Evolutionary conservation across 2,329 filamentous ascomycete genomes (phyloP), one percentile per base, ranked within the genome.

Genomic region (Colletotrichum agaves): DNA sequence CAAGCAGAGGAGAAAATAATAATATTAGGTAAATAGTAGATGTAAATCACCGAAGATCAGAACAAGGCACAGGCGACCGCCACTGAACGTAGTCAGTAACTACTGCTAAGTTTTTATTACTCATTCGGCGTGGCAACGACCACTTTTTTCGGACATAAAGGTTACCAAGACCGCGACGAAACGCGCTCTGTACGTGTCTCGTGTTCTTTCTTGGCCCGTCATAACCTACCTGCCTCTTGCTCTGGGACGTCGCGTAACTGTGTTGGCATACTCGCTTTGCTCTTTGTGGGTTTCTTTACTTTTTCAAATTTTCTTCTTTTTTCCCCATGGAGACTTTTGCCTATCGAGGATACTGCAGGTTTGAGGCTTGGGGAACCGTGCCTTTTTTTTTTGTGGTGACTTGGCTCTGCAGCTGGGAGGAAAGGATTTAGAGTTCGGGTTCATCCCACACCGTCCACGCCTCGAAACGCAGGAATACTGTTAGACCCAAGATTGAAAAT

Each of bases 381-480:
- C n/a, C 11, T 47, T 47, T 27, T 44, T 37, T 23, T n/a, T 61
- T 41, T 19, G 33, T 61, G n/a, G n/a, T n/a, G n/a, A n/a, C n/a
- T n/a, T n/a, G n/a, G n/a, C 15, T 35, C 12, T 31, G 19, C 31
- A 47, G 27, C 27, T 27, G 27, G 5, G 8, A 7, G 23, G 23
- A 27, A 27, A 27, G 27, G 8, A 27, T 27, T 7, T 49, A 65
- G 31, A 43, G 62, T 47, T 65, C 33, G 13, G 63, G 60, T 67
- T 63, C 64, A 63, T 67, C 64, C 64, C 52, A 63, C 64, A 67
- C 64, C 46, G 52, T 49, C 33, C 44, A 35, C 44, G 60, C 39
- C 37, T 46, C 19, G 44, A 53, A 56, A 59, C 64, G 33, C n/a
- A n/a, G n/a, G n/a, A n/a, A n/a, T n/a, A n/a, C n/a, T n/a, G n/a